Evolutionary conservation across 176 grass and related monocot species (phyloP), one percentile per base, ranked within the genome.

Genomic region (Lolium multiflorum): DNA sequence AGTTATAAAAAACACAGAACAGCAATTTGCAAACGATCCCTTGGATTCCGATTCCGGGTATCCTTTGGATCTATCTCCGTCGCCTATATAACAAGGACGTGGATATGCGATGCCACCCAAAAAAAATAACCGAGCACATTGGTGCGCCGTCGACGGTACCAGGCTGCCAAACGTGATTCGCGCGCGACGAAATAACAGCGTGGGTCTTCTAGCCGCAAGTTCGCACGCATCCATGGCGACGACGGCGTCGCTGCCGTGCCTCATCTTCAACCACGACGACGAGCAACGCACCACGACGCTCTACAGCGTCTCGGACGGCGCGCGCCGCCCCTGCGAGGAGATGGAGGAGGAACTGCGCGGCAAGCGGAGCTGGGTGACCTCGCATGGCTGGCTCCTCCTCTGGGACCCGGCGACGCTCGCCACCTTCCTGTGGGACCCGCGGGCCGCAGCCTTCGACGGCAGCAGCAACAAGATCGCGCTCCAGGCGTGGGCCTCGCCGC

Each of bases 341-440:
- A 71, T 46, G 39, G 39, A 22, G 18, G 18, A 4, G 39, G 65
- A 15, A 18, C 68, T 71, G 68, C 18, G 68, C 4, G 65, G 66
- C 35, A 69, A 41, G 35, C 74, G 26, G 24, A 70, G 66, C 35
- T 70, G 66, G 66, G 66, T 41, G 35, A 70, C 66, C 16, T 11
- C 66, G 3, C 16, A 9, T 1, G 66, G 66, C 66, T 41, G 35
- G 66, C 39, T 47, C 18, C 69, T 72, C 69, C 11, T 10, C 73
- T 77, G 14, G 13, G 73, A 85, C 73, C 73, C 60, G 9, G 14
- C 60, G 5, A 77, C 83, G 12, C 46, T 76, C 4, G 28, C 83
- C 73, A 56, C 83, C 41, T 77, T 67, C 73, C 60, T 85, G 0
- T 85, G 73, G 83, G 17, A 77, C 73, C 73, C 83, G 9, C 12